These are phyloP conservation scores for Exophiala xenobiotica DNA, from an alignment of 2,329 filamentous ascomycete genomes.

Conservation along the genomic window DNA sequence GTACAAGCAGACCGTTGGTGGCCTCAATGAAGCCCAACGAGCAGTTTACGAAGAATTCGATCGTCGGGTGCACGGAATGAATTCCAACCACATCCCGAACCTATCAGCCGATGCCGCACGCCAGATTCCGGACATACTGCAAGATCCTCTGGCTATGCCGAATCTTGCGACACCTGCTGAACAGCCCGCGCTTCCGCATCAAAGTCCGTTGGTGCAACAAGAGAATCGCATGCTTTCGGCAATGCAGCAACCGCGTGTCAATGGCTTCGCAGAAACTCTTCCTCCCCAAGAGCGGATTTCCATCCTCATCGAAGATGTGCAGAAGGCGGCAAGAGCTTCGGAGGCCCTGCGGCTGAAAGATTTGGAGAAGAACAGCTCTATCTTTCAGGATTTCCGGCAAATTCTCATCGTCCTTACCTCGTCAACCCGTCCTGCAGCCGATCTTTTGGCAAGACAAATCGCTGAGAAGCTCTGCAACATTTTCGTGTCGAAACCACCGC, in stretches of 20 bases:
- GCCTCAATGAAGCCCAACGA: slow-evolving; percentile 87
- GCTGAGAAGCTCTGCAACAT: slow-evolving; percentile 58
- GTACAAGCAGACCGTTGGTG: slow-evolving; percentile 79
- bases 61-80: slow-evolving; percentile 70
- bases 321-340: slow-evolving; percentile 56
- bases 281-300: slow-evolving; percentile 55
- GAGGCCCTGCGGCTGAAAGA: slow-evolving; percentile 59
- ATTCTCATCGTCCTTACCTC: slow-evolving; percentile 55
- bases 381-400: slow-evolving; percentile 60
- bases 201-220: slow-evolving; percentile 54
- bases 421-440: slow-evolving; percentile 48
- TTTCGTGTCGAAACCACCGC: slow-evolving; percentile 54
- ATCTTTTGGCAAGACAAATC: slow-evolving; percentile 55
- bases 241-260: slow-evolving; percentile 48
- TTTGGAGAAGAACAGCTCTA: slow-evolving; percentile 53
- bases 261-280: slow-evolving; percentile 60
- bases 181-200: slow-evolving; percentile 60
- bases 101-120: slow-evolving; percentile 57
- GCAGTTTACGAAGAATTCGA: slow-evolving; percentile 97
- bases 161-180: slow-evolving; percentile 64
- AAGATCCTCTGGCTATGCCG: slow-evolving; percentile 61
- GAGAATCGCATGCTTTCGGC: slow-evolving; percentile 41
- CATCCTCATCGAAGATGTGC: slow-evolving; percentile 56
- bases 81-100: slow-evolving; percentile 54
- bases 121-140: slow-evolving; percentile 62